Evolutionary conservation across 495 filamentous ascomycete species (phyloP).

Genomic region (Aspergillus saccharolyticus): DNA sequence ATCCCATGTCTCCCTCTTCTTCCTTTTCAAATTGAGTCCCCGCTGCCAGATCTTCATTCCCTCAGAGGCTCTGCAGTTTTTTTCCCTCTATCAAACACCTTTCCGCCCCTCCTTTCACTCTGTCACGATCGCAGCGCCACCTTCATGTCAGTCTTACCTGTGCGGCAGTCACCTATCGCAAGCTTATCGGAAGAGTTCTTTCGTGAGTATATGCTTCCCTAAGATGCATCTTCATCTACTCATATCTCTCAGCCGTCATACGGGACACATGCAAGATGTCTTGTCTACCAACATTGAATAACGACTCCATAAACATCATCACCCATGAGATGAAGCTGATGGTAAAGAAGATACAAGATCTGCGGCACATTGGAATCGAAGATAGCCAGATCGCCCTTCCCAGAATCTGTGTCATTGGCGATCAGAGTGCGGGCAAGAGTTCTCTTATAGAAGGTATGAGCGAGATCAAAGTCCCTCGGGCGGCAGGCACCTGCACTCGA

Average conservation of each 20-base stretch:
- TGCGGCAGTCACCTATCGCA: not conserved
- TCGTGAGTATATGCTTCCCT: not conserved
- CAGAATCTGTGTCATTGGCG: conserved; percentile 73
- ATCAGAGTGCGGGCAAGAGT: conserved; percentile 76
- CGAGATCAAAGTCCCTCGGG: conserved; percentile 69
- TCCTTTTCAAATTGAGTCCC: too few relatives aligned
- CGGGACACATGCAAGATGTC: conserved; percentile 6
- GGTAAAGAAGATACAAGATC: conserved; percentile 42
- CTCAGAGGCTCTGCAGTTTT: too few relatives aligned
- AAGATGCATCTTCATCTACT: not conserved
- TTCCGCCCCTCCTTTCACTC: too few relatives aligned
- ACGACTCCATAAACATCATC: conserved; percentile 27
- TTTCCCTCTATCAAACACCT: too few relatives aligned
- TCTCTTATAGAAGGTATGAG: conserved; percentile 76
- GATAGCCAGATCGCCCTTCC: conserved; percentile 59
- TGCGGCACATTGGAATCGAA: conserved; percentile 46
- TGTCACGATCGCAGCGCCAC: not conserved
- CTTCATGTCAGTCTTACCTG: not conserved
- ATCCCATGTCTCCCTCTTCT: too few relatives aligned
- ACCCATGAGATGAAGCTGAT: conserved; percentile 37
- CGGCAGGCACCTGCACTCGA: conserved; percentile 65
- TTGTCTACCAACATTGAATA: not conserved
- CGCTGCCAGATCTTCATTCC: too few relatives aligned
- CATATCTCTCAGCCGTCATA: not conserved
- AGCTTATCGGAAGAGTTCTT: not conserved